Evolutionary conservation across 495 filamentous ascomycete species (phyloP).

Genomic region (Aeminium ludgeri): DNA sequence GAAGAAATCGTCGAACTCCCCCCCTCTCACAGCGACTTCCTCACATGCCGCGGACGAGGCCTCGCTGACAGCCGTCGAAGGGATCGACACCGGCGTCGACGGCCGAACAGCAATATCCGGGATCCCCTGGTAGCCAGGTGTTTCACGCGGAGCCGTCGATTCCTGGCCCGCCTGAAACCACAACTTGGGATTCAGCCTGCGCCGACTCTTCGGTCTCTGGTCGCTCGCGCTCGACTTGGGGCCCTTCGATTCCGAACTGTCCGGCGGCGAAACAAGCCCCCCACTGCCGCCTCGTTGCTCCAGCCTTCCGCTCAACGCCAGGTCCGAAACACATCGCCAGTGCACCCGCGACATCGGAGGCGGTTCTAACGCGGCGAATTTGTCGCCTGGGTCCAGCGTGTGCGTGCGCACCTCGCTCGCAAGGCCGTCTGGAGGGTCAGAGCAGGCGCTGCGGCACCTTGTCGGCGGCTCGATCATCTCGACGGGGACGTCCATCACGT

Average conservation of each 20-base stretch:
- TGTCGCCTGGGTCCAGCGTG: constrained; percentile 13
- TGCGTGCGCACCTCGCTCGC: not conserved
- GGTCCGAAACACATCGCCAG: constrained; percentile 11
- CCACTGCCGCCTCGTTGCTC: not conserved
- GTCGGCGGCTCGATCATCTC: constrained; percentile 26
- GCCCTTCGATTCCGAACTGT: not conserved
- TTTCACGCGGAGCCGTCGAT: no score
- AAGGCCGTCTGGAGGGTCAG: not conserved
- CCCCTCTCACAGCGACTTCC: no score
- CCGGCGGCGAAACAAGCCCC: not conserved
- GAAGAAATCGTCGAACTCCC: no score
- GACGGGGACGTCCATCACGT: constrained; percentile 62
- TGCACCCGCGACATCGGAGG: constrained; percentile 13
- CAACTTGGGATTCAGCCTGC: no score
- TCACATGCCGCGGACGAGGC: no score
- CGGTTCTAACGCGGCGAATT: constrained; percentile 8
- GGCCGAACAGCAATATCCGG: no score
- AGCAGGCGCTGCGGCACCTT: constrained; percentile 7
- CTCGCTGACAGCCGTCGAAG: no score
- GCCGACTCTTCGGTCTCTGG: not conserved
- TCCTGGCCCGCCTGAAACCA: no score
- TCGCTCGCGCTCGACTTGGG: not conserved
- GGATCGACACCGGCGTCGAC: no score
- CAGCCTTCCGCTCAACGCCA: constrained; percentile 8
- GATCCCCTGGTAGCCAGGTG: no score